phyloP scores from a whole-genome alignment of 768 basidiomycete genomes.

The Neoboletus subvelutipes region DNA sequence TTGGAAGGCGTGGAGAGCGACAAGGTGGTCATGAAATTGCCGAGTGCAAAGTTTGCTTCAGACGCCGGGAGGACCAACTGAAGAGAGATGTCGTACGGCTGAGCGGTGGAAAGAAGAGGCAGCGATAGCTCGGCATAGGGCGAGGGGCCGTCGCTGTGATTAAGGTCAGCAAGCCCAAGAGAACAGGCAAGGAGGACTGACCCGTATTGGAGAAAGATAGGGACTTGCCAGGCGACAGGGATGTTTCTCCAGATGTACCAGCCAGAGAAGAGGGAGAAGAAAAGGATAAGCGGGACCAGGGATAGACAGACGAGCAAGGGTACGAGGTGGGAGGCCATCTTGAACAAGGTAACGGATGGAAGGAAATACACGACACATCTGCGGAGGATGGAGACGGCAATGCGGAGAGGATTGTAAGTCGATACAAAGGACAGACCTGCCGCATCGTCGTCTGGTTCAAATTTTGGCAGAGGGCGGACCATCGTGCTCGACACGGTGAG shows the following conservation, averaged over 20 bases:
- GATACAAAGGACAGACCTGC: background rate
- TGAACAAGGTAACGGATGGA: slow-evolving; percentile 16
- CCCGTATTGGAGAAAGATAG: slow-evolving; percentile 81
- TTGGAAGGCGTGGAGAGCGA: slow-evolving; percentile 60
- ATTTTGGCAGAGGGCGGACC: slow-evolving; percentile 22
- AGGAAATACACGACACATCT: slow-evolving; percentile 11
- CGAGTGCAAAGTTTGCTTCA: slow-evolving; percentile 67
- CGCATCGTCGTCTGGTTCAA: slow-evolving; percentile 17
- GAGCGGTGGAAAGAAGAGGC: slow-evolving; percentile 52
- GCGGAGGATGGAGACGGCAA: background rate
- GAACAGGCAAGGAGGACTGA: slow-evolving; percentile 34
- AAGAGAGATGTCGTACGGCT: slow-evolving; percentile 75
- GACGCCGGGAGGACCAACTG: slow-evolving; percentile 63
- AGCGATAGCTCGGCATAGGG: slow-evolving; percentile 64
- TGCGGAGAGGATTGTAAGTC: slow-evolving; percentile 9
- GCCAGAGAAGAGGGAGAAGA: slow-evolving; percentile 66
- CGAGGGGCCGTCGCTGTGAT: slow-evolving; percentile 53
- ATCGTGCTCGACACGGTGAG: slow-evolving; percentile 17
- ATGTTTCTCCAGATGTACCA: slow-evolving; percentile 72
- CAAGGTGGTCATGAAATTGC: slow-evolving; percentile 81
- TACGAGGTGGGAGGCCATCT: slow-evolving; percentile 59
- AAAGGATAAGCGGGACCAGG: slow-evolving; percentile 59
- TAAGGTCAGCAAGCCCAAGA: slow-evolving; percentile 3
- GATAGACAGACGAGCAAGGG: slow-evolving; percentile 60
- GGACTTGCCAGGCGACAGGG: slow-evolving; percentile 68